Evolutionary conservation across 768 basidiomycete genomes (phyloP).

Genomic region (Gloeopeniophorella convolvens): DNA sequence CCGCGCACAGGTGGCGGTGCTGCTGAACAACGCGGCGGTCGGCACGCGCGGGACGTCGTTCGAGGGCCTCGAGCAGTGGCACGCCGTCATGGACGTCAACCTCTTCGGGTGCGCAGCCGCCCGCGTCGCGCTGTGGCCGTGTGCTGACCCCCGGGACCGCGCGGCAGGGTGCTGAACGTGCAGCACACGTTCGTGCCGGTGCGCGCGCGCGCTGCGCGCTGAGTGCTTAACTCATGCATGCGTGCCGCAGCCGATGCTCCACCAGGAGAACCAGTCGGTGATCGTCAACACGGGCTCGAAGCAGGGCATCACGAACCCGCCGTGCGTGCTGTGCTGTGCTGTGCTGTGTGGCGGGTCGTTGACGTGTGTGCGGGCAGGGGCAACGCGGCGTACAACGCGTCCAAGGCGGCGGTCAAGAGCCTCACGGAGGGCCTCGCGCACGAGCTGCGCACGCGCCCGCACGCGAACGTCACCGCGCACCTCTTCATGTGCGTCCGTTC

Average conservation of each 20-base stretch:
- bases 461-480: conserved; percentile 77
- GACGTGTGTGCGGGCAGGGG: conserved; percentile 42
- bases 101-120: conserved; percentile 57
- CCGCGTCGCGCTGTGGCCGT: not conserved
- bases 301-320: conserved; percentile 94
- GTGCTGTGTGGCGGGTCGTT: not conserved
- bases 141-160: not conserved
- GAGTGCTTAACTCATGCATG: conserved; percentile 3
- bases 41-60: conserved; percentile 57
- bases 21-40: conserved; percentile 86
- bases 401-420: conserved; percentile 69
- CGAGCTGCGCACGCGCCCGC: conserved; percentile 56
- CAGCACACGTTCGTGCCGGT: conserved; percentile 80
- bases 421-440: conserved; percentile 66
- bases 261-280: conserved; percentile 75
- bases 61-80: conserved; percentile 67
- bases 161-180: conserved; percentile 63
- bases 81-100: conserved; percentile 65
- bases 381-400: conserved; percentile 74
- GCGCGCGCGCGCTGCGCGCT: too few species aligned
- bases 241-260: conserved; percentile 54
- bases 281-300: conserved; percentile 91
- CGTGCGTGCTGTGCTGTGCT: conserved; percentile 44
- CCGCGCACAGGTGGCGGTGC: conserved; percentile 64
- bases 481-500: conserved; percentile 73